Base-by-base conservation (phyloP, 78 protist species). In the Emiliania huxleyi region DNA sequence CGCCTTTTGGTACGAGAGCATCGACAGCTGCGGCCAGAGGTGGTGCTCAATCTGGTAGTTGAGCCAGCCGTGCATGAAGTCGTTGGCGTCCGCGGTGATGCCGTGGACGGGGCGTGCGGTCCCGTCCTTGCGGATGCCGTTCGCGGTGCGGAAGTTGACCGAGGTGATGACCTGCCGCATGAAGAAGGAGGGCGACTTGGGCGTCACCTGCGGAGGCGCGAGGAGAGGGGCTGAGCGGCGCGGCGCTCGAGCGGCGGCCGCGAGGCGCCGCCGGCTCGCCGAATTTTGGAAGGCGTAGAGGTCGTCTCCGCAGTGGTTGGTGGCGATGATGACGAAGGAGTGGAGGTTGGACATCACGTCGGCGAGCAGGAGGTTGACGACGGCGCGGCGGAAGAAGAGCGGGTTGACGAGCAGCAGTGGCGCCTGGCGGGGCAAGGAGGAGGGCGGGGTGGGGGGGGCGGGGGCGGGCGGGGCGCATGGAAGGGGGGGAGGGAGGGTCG, bases 31-130 rank as follows among this genome's bases (percentile, higher is more conserved):
- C n/a, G 95, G 95, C 77, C 69, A 93, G 45, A 4, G 40, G 43
- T 93, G 95, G 83, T 93, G 95, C 95, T 93, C 95, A 48, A 93
- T 90, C 92, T 93, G 95, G 90, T 93, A 93, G 95, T 93, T 93
- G 42, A 90, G 90, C 95, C 95, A 93, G 33, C 95, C 92, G 79
- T 93, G 92, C 92, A 62, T 4, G 87, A 93, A 88, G 52, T 93
- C 94, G 94, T 69, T 71, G 44, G 42, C 35, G 81, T 91, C 94
- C 33, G 81, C 81, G 42, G 44, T 29, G 81, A 71, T 5, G 37
- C 81, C 81, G 42, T 71, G 81, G 29, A 71, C 44, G 15, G 37
- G 37, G 21, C 42, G 35, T 5, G 42, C 81, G 38, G 75, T 69
- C 11, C 75, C 75, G n/a, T 69, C 75, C 37, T 12, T 26, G 75